Evolutionary conservation across 805 yeast species (phyloP).

Genomic region (Kregervanrija delftensis): DNA sequence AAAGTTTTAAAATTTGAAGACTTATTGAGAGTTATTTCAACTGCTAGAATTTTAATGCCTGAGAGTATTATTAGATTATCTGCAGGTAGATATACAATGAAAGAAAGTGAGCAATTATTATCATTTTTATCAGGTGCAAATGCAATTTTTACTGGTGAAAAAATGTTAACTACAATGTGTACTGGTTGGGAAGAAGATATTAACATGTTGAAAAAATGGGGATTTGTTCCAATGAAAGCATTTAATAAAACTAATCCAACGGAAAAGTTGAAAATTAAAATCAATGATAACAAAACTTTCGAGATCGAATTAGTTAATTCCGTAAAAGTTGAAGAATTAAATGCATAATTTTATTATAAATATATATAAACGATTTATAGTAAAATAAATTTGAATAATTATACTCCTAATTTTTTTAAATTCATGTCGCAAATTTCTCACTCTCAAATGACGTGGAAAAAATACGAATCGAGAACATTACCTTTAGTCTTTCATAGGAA

Average conservation of each 20-base stretch:
- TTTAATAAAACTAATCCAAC: constrained; percentile 7
- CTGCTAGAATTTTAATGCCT: constrained; percentile 74
- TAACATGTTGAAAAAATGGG: constrained; percentile 63
- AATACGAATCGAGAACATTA: no score
- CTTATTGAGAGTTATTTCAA: constrained; percentile 62
- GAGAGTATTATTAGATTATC: constrained; percentile 63
- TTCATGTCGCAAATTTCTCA: no score
- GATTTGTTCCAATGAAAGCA: constrained; percentile 26
- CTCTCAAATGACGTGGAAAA: no score
- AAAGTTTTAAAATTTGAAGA: constrained; percentile 51
- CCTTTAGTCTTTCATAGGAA: no score
- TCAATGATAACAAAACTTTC: constrained; percentile 1
- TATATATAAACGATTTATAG: no score
- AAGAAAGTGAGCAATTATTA: constrained; percentile 64
- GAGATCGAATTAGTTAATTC: background rate
- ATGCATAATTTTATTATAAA: background rate
- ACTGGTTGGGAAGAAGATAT: constrained; percentile 81
- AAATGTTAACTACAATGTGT: constrained; percentile 77
- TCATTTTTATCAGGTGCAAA: constrained; percentile 76
- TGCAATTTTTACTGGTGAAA: constrained; percentile 76
- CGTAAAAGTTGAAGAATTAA: background rate
- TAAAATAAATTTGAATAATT: no score
- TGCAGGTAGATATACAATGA: constrained; percentile 79
- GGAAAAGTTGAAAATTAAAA: constrained; percentile 1
- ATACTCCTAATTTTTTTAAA: no score